Evolutionary conservation across 2,329 filamentous ascomycete genomes (phyloP).

Genomic region (Hypomyces rosellus): DNA sequence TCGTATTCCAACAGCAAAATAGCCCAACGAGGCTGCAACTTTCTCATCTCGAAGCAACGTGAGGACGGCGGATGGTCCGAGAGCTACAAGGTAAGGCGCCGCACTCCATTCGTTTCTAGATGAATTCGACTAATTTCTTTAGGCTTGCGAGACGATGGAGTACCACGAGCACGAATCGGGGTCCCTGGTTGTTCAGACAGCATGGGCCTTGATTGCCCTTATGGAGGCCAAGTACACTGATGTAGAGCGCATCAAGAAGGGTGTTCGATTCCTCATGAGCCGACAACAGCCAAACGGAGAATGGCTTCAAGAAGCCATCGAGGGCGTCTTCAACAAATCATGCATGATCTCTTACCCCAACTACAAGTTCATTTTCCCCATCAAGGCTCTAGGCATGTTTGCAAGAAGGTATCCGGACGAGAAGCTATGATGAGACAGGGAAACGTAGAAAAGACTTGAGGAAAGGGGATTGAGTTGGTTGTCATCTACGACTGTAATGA

Average conservation of each 20-base stretch:
- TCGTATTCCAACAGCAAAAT: slow-evolving; percentile 67
- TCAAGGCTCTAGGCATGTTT: slow-evolving; percentile 92
- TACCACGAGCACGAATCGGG: slow-evolving; percentile 69
- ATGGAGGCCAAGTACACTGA: slow-evolving; percentile 80
- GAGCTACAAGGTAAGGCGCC: slow-evolving; percentile 62
- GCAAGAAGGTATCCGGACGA: slow-evolving; percentile 64
- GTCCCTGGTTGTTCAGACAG: slow-evolving; percentile 89
- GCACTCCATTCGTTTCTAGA: background rate
- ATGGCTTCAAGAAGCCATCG: slow-evolving; percentile 92
- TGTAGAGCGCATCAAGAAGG: slow-evolving; percentile 62
- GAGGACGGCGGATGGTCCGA: slow-evolving; percentile 95
- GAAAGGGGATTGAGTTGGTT: background rate
- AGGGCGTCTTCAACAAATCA: slow-evolving; percentile 97
- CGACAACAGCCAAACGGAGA: slow-evolving; percentile 85
- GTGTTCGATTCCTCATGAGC: slow-evolving; percentile 73
- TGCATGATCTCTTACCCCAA: slow-evolving; percentile 99
- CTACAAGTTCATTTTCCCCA: slow-evolving; percentile 94
- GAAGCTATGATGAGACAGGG: slow-evolving; percentile 31
- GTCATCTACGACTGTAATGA: too few species aligned
- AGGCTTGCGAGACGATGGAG: slow-evolving; percentile 69
- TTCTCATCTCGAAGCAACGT: slow-evolving; percentile 77
- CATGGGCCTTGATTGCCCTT: slow-evolving; percentile 79
- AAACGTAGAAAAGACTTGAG: background rate
- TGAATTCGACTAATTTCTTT: background rate
- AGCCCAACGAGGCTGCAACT: slow-evolving; percentile 72